Percentiles rank a stretch among this genome's conserved stretches.
Conservation (phyloP, 2,329 filamentous ascomycete genomes). For the Monosporascus cannonballus region DNA sequence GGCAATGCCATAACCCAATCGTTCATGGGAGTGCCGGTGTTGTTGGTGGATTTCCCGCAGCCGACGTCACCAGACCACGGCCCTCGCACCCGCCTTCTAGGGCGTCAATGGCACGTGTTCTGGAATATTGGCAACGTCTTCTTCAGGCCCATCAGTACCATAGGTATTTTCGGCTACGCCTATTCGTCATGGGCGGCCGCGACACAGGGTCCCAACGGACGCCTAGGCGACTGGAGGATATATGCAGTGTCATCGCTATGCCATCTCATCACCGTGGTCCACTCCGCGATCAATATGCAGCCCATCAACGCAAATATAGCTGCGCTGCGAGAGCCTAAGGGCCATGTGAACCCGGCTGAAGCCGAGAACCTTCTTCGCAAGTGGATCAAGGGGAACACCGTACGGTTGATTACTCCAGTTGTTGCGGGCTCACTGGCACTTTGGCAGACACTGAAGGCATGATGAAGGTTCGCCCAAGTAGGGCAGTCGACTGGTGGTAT, state of each 20-base stretch:
- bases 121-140: constrained; percentile 45
- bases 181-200: constrained; percentile 33
- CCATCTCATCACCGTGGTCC: constrained; percentile 40
- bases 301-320: constrained; percentile 43
- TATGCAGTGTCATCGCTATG: constrained; percentile 36
- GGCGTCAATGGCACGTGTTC: constrained; percentile 42
- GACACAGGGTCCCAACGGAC: constrained; percentile 3
- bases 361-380: constrained; percentile 27
- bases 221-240: constrained; percentile 36
- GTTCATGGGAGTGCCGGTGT: constrained; percentile 43
- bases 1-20: constrained; percentile 48
- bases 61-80: constrained; percentile 33
- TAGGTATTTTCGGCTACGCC: constrained; percentile 41
- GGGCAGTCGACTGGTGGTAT: no score
- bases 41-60: constrained; percentile 39
- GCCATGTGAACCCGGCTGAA: constrained; percentile 14
- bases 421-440: constrained; percentile 28
- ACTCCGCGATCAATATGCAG: constrained; percentile 45
- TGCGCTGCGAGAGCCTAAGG: constrained; percentile 24
- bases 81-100: constrained; percentile 36
- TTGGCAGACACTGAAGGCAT: constrained; percentile 23
- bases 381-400: constrained; percentile 29
- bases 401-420: constrained; percentile 28
- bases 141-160: constrained; percentile 44
- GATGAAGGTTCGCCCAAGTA: background rate